Evolutionary conservation across 306 rosid species (phyloP), one percentile per base, ranked within the genome.

Genomic region (Mucuna pruriens): DNA sequence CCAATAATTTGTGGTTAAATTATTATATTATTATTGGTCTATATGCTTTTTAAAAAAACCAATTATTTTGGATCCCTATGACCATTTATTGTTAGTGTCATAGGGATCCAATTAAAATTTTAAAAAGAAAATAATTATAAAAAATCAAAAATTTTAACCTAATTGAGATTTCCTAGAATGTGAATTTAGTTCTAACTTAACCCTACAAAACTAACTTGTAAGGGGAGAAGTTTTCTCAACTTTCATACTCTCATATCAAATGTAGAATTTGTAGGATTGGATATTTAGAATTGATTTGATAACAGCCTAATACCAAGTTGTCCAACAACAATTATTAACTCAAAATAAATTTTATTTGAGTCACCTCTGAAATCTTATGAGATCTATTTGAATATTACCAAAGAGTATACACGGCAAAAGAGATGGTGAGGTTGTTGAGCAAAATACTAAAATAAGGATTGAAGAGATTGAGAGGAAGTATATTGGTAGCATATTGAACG

Each of bases 401-500:
- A 51, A 17, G 6, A 54, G 61, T 8, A 51, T 51, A 8, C 61
- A 52, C 4, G 5, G 17, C 10, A 42, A 3, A 36, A 7, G 40
- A 36, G 6, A 16, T 17, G 22, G 60, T 17, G 60, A 20, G 61
- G 61, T 20, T 20, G 61, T 54, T 54, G 5, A 54, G 11, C 6
- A 9, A 54, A 54, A 12, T 23, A 51, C 46, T 62, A 78, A 40
- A 38, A 38, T 20, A 5, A 49, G 64, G 13, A 64, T 12, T 49
- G 20, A 39, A 34, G 38, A 46, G 68, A 69, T 4, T n/a, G n/a
- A n/a, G n/a, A 19, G 19, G 15, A 25, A 12, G 19, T 31, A 22
- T 16, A 76, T 83, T 33, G 61, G 22, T 4, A 63, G 79, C 26
- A 65, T 16, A 12, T 36, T 83, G 75, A 75, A 57, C 44, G 81